Conservation (phyloP, 2,329 filamentous ascomycete genomes). For the Pestalotiopsis sp. region DNA sequence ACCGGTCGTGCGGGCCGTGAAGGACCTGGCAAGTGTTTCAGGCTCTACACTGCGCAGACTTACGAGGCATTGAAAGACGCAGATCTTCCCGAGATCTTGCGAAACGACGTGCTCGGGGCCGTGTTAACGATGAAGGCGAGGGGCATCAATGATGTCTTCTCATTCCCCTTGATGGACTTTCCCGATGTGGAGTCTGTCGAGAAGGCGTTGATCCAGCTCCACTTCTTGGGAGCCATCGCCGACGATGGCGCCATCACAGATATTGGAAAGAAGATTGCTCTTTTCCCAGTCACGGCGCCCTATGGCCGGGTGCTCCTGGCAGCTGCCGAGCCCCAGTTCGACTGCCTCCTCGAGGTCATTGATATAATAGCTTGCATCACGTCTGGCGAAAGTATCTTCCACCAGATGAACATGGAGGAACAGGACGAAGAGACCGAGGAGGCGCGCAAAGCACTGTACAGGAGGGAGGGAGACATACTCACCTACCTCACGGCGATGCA, state of each 20-base stretch:
- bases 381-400: constrained; percentile 64
- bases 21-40: constrained; percentile 84
- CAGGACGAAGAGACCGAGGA: constrained; percentile 55
- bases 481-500: constrained; percentile 67
- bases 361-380: constrained; percentile 76
- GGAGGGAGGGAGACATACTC: constrained; percentile 66
- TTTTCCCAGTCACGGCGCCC: constrained; percentile 79
- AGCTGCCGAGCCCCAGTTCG: constrained; percentile 68
- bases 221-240: constrained; percentile 75
- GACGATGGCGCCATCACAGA: constrained; percentile 74
- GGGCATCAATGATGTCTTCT: constrained; percentile 78
- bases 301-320: constrained; percentile 83
- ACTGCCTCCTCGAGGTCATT: constrained; percentile 80
- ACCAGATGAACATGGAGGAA: constrained; percentile 61
- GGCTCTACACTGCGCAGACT: constrained; percentile 81
- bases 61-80: constrained; percentile 72
- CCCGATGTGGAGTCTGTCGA: constrained; percentile 79
- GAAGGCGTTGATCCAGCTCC: constrained; percentile 79
- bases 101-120: constrained; percentile 85
- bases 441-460: constrained; percentile 57
- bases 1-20: constrained; percentile 93
- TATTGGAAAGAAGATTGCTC: constrained; percentile 75
- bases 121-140: constrained; percentile 92
- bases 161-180: constrained; percentile 83
- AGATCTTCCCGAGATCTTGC: constrained; percentile 85